phyloP scores from a whole-genome alignment of 2,329 filamentous ascomycete genomes.

The Fusarium sarcochroum region DNA sequence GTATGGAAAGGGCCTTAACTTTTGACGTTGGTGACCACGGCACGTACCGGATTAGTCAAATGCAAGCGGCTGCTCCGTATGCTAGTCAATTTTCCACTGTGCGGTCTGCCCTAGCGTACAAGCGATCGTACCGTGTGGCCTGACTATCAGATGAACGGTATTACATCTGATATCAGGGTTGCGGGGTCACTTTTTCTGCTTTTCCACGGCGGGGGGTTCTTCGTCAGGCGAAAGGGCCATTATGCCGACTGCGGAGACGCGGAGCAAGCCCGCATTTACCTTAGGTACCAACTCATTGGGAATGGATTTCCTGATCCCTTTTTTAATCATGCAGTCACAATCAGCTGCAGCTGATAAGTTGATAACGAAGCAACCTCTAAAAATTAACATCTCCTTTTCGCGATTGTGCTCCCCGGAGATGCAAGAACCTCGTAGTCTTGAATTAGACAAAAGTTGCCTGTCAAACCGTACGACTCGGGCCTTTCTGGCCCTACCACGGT shows the following conservation, averaged over 20 bases:
- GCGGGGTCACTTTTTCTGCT: slow-evolving; percentile 47
- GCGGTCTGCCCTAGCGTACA: neutral
- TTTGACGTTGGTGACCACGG: slow-evolving; percentile 38
- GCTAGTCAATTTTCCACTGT: slow-evolving; percentile 36
- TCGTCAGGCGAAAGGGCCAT: slow-evolving; percentile 39
- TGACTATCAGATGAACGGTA: slow-evolving; percentile 31
- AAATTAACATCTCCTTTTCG: neutral
- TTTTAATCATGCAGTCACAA: slow-evolving; percentile 24
- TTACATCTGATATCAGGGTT: slow-evolving; percentile 44
- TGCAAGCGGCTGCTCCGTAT: slow-evolving; percentile 31
- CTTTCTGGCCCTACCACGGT: slow-evolving; percentile 1
- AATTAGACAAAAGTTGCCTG: slow-evolving; percentile 37
- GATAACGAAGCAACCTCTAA: slow-evolving; percentile 31
- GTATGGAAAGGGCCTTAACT: slow-evolving; percentile 38
- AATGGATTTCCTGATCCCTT: slow-evolving; percentile 32
- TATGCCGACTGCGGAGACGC: slow-evolving; percentile 50
- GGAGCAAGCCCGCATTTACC: slow-evolving; percentile 38
- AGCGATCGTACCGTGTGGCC: slow-evolving; percentile 32
- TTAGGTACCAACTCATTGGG: slow-evolving; percentile 26
- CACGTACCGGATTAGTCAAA: slow-evolving; percentile 49
- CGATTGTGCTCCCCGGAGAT: slow-evolving; percentile 44
- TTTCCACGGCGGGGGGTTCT: slow-evolving; percentile 44
- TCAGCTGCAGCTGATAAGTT: slow-evolving; percentile 27
- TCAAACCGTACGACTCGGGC: slow-evolving; percentile 43
- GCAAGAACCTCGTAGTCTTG: slow-evolving; percentile 21